Conservation (phyloP, 1,284 basidiomycete species). For the Austropuccinia psidii region DNA sequence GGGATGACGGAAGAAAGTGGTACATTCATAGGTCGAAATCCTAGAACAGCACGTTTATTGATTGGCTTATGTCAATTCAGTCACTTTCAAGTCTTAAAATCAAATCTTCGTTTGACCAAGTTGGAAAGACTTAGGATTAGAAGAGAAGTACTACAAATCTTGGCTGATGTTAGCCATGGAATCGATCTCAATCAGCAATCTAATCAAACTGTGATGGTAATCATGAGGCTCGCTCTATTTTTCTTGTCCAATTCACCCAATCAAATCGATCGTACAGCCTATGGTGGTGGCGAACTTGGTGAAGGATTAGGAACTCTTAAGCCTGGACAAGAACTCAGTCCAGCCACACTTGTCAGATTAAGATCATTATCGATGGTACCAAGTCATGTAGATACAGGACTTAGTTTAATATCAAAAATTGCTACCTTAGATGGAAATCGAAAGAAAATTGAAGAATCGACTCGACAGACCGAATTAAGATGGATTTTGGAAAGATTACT, state of each 20-base stretch:
- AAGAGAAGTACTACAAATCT: conserved; percentile 66
- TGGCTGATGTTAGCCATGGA: conserved; percentile 60
- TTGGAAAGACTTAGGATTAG: conserved; percentile 59
- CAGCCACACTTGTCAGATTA: background rate
- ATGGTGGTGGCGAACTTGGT: background rate
- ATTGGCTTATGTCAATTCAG: conserved; percentile 19
- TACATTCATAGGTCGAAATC: background rate
- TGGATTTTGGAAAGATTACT: conserved; percentile 2
- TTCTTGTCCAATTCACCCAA: conserved; percentile 21
- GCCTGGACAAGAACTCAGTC: background rate
- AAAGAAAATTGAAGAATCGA: background rate
- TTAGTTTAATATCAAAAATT: conserved; percentile 17
- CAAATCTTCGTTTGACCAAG: conserved; percentile 40
- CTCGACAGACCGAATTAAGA: background rate
- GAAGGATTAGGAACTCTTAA: background rate
- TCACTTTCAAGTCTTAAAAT: background rate
- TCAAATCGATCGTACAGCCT: conserved; percentile 26
- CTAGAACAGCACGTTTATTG: background rate
- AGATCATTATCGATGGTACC: conserved; percentile 21
- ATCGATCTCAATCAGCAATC: conserved; percentile 51
- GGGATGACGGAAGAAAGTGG: conserved; percentile 16
- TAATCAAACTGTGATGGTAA: background rate
- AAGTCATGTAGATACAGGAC: conserved; percentile 27
- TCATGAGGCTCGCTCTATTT: conserved; percentile 18
- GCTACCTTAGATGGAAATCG: conserved; percentile 11